A percentile compares a stretch with the other conserved stretches of the same genome.
Evolutionary conservation across 257 asterid species (phyloP).

Genomic region (Apocynum venetum): DNA sequence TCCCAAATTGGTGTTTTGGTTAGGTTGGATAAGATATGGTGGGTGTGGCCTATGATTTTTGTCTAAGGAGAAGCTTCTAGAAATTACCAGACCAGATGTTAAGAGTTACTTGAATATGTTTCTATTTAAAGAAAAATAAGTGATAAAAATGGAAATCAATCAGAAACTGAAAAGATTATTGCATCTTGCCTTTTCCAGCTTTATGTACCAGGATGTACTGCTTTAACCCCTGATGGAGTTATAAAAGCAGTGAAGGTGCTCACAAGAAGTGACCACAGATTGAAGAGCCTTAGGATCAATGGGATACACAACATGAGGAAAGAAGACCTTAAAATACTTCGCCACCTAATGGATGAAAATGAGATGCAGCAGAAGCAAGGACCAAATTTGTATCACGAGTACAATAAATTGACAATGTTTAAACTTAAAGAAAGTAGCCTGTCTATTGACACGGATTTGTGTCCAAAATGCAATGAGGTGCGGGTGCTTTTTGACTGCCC

Average conservation of each 20-base stretch:
- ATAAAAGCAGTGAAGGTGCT: constrained; percentile 45
- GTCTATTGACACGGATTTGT: constrained; percentile 53
- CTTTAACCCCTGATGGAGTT: constrained; percentile 59
- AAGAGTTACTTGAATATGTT: too few species aligned
- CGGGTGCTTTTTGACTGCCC: constrained; percentile 65
- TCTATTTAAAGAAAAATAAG: background rate
- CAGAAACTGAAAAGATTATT: background rate
- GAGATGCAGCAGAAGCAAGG: constrained; percentile 16
- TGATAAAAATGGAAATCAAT: background rate
- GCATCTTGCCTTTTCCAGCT: constrained; percentile 36
- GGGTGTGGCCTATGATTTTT: background rate
- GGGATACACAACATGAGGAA: constrained; percentile 42
- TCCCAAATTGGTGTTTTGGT: background rate
- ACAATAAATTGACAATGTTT: constrained; percentile 16
- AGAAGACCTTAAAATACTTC: constrained; percentile 43
- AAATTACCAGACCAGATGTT: too few species aligned
- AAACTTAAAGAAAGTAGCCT: constrained; percentile 16
- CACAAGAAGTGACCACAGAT: constrained; percentile 24
- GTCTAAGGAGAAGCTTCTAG: too few species aligned
- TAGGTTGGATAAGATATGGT: background rate
- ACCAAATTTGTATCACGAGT: constrained; percentile 32
- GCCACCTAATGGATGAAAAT: constrained; percentile 24
- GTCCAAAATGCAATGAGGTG: constrained; percentile 49
- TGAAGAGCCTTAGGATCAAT: constrained; percentile 40
- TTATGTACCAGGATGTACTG: constrained; percentile 63